Evolutionary conservation across 768 basidiomycete species (phyloP).

Genomic region (Suillus ampliporus): DNA sequence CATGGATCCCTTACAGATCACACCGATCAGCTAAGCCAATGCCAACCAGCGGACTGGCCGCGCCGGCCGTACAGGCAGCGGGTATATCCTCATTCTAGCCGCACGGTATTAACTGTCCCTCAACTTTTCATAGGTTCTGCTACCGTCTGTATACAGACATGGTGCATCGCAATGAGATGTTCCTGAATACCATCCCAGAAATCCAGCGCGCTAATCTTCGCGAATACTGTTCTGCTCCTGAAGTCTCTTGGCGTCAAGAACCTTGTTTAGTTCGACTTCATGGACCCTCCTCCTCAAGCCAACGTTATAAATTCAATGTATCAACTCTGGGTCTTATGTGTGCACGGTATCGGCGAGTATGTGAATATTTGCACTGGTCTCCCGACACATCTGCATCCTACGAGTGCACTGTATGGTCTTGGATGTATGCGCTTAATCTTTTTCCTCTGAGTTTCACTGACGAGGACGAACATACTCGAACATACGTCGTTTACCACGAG

Average conservation of each 20-base stretch:
- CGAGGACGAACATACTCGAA: slow-evolving; percentile 75
- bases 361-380: slow-evolving; percentile 95
- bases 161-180: slow-evolving; percentile 95
- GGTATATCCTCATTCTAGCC: slow-evolving; percentile 54
- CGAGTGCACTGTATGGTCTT: slow-evolving; percentile 93
- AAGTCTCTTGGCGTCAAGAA: slow-evolving; percentile 98
- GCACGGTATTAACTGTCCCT: slow-evolving; percentile 1
- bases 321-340: slow-evolving; percentile 97
- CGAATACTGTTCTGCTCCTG: slow-evolving; percentile 92
- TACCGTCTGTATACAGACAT: slow-evolving; percentile 98
- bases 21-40: slow-evolving; percentile 98
- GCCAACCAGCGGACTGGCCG: slow-evolving; percentile 97
- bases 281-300: slow-evolving; percentile 99
- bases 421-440: slow-evolving; percentile 68
- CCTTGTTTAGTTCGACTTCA: slow-evolving; percentile 97
- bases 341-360: slow-evolving; percentile 99
- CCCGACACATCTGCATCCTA: slow-evolving; percentile 95
- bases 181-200: slow-evolving; percentile 95
- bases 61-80: slow-evolving; percentile 94
- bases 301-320: slow-evolving; percentile 99
- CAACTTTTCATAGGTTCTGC: slow-evolving; percentile 67
- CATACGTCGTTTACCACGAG: slow-evolving; percentile 97
- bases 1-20: slow-evolving; percentile 99
- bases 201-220: slow-evolving; percentile 97
- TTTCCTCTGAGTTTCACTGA: slow-evolving; percentile 10